Evolutionary conservation across 306 rosid genomes (phyloP).

Genomic region (Psophocarpus tetragonolobus): DNA sequence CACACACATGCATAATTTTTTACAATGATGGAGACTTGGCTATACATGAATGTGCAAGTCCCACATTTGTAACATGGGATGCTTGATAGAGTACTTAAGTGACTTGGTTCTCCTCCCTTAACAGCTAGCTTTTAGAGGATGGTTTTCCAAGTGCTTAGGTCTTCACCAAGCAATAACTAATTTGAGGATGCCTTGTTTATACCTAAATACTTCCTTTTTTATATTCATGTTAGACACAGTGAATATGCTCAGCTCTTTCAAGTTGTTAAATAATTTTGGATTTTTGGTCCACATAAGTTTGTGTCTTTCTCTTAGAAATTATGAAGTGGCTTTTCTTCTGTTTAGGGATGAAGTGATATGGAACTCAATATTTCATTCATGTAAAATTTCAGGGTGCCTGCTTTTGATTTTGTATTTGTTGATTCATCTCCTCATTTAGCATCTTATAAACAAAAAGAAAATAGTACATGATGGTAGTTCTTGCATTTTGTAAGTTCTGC

Average conservation of each 20-base stretch:
- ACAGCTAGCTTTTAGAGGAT: neutral
- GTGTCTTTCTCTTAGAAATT: neutral
- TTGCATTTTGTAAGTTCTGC: neutral
- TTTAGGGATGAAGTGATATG: neutral
- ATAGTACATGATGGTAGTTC: neutral
- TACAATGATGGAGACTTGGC: neutral
- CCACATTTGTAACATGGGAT: neutral
- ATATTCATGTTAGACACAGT: neutral
- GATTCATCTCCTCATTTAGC: neutral
- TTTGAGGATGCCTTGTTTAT: neutral
- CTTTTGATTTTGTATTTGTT: neutral
- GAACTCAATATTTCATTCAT: neutral
- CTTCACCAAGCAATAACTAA: neutral
- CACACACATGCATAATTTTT: neutral
- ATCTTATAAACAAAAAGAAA: constrained; percentile 10
- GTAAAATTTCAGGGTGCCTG: neutral
- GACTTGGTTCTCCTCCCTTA: neutral
- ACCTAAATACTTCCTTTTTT: neutral
- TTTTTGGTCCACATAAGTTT: neutral
- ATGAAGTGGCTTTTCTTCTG: neutral
- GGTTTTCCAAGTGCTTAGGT: neutral
- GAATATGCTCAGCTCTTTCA: neutral
- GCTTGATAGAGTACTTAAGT: neutral
- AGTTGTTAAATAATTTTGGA: neutral
- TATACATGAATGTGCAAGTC: neutral